These are phyloP conservation scores for Cyanidium caldarium DNA, from an alignment of 23 red algal species.

Conservation along the genomic window DNA sequence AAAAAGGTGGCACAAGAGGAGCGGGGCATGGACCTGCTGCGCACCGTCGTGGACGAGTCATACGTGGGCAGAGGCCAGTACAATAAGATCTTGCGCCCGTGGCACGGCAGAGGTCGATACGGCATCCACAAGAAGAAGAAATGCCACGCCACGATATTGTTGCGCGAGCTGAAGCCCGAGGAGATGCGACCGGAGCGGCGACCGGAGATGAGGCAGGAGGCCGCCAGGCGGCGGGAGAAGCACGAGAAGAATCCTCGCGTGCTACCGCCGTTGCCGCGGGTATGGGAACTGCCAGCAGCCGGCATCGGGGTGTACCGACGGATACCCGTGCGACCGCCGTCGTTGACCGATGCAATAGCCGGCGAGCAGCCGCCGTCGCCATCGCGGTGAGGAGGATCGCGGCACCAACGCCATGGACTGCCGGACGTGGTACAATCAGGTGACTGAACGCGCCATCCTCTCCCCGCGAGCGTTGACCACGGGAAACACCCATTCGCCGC, in stretches of 20 bases:
- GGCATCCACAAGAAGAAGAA: conserved; percentile 9
- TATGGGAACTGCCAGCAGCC: background rate
- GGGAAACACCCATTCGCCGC: no score
- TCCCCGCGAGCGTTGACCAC: no score
- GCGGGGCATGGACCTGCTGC: background rate
- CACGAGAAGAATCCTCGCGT: background rate
- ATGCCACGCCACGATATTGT: conserved; percentile 9
- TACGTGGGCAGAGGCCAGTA: conserved; percentile 8
- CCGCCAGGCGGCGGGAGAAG: no score
- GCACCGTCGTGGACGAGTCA: background rate
- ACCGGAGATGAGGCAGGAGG: no score
- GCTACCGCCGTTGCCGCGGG: background rate
- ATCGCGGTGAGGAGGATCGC: no score
- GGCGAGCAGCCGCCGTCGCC: no score
- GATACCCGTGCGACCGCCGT: no score
- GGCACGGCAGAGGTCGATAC: conserved; percentile 18
- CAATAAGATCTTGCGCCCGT: conserved; percentile 13
- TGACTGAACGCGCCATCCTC: no score
- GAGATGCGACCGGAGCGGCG: background rate
- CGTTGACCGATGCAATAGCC: no score
- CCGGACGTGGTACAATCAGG: no score
- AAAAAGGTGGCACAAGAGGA: conserved; percentile 1
- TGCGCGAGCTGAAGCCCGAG: conserved; percentile 2
- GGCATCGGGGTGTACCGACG: background rate
- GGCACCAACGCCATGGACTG: no score